phyloP scores from a whole-genome alignment of 2,329 filamentous ascomycete species.

The Cordyceps farinosa region DNA sequence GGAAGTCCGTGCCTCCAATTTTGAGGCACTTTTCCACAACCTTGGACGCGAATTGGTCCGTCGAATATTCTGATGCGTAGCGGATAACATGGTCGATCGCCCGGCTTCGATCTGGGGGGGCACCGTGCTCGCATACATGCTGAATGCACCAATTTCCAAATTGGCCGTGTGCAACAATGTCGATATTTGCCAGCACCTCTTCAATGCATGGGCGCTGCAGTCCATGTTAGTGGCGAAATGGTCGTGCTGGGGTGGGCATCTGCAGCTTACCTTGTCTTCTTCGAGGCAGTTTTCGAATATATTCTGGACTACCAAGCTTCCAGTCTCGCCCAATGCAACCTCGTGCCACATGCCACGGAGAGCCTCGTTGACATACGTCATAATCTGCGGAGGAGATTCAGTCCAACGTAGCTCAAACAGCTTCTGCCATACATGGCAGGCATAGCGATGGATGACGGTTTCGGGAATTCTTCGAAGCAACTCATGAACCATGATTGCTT shows the following conservation, averaged over 20 bases:
- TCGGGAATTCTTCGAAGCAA: constrained; percentile 91
- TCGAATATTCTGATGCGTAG: constrained; percentile 93
- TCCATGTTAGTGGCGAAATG: constrained; percentile 18
- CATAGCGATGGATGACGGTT: constrained; percentile 97
- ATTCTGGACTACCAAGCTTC: constrained; percentile 96
- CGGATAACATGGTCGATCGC: constrained; percentile 94
- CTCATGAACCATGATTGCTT: constrained; percentile 98
- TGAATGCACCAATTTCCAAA: constrained; percentile 99
- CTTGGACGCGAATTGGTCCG: constrained; percentile 98
- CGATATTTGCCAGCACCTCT: constrained; percentile 90
- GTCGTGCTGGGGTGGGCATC: too few species aligned
- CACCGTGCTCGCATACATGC: constrained; percentile 96
- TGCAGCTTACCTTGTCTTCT: constrained; percentile 78
- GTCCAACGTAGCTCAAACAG: constrained; percentile 97
- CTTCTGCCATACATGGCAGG: constrained; percentile 99
- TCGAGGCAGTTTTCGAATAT: constrained; percentile 99
- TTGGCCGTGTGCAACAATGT: constrained; percentile 93
- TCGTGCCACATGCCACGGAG: constrained; percentile 98
- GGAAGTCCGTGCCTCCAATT: constrained; percentile 86
- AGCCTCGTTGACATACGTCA: constrained; percentile 96
- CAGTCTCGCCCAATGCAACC: constrained; percentile 93
- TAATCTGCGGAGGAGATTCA: constrained; percentile 91
- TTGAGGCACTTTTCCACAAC: constrained; percentile 99
- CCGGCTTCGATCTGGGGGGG: constrained; percentile 82
- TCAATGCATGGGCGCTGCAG: constrained; percentile 88